phyloP scores from a whole-genome alignment of 441 rosid species.

The Metrosideros polymorpha region DNA sequence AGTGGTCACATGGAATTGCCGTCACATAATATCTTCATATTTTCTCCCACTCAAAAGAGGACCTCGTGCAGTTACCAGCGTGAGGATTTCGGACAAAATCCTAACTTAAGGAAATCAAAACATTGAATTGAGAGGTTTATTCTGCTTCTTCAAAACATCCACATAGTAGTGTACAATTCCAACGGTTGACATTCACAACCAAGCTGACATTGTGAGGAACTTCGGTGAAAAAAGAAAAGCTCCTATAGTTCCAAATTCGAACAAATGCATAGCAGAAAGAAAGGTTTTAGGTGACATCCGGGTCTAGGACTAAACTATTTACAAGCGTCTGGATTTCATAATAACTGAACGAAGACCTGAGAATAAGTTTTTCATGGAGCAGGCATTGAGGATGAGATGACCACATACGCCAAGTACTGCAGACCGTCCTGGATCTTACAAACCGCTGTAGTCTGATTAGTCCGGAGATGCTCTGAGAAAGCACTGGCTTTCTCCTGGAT shows the following conservation, averaged over 20 bases:
- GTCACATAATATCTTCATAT: background rate
- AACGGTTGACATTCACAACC: background rate
- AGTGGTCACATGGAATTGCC: background rate
- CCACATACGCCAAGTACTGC: conserved; percentile 56
- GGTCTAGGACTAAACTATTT: conserved; percentile 12
- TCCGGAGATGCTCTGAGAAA: conserved; percentile 53
- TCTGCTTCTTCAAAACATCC: background rate
- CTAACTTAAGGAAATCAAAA: background rate
- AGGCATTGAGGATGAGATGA: conserved; percentile 67
- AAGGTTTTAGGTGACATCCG: background rate
- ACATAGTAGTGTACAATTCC: background rate
- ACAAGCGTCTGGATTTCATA: conserved; percentile 10
- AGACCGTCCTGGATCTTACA: conserved; percentile 83
- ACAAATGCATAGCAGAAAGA: background rate
- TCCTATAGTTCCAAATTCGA: background rate
- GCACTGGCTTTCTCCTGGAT: conserved; percentile 59
- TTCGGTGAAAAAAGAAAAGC: background rate
- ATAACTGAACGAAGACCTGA: background rate
- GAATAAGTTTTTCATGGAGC: conserved; percentile 35
- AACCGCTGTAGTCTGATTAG: conserved; percentile 48
- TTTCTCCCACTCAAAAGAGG: background rate
- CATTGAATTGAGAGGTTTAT: background rate
- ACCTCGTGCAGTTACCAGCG: background rate
- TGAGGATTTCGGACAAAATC: background rate
- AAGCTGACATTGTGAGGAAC: background rate